These are phyloP conservation scores for Cyclostephanos tholiformis DNA, from an alignment of 108 stramenopile species.

Conservation along the genomic window DNA sequence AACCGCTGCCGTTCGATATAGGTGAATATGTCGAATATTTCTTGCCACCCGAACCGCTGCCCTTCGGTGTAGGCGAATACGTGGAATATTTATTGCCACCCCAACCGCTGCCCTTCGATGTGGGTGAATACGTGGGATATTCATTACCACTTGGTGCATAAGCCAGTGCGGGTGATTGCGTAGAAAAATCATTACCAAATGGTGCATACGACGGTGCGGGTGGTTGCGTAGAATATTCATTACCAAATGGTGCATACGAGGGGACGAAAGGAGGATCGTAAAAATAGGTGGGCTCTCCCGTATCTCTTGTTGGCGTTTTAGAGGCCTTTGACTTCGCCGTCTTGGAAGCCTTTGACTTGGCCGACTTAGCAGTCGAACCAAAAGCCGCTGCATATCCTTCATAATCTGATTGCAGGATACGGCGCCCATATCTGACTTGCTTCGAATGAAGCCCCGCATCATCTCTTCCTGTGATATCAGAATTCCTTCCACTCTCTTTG, in stretches of 20 bases:
- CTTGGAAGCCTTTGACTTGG: constrained; percentile 2
- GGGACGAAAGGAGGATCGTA: constrained; percentile 8
- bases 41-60: constrained; percentile 1
- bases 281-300: neutral
- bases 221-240: no score
- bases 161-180: no score
- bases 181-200: neutral
- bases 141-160: no score
- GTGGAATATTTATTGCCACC: neutral
- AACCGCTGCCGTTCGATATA: neutral
- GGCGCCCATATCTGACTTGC: neutral
- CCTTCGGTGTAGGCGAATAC: neutral
- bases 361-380: neutral
- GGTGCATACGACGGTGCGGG: constrained; percentile 3
- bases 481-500: neutral
- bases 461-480: neutral
- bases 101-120: neutral
- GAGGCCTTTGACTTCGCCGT: constrained; percentile 19
- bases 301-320: neutral
- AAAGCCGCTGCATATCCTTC: neutral
- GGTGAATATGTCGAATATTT: constrained; percentile 3
- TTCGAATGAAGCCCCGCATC: neutral
- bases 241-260: constrained; percentile 11
- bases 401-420: constrained; percentile 5
- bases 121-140: constrained; percentile 29